Evolutionary conservation across 148 eudicot genomes (phyloP).

Genomic region (Arbutus unedo): DNA sequence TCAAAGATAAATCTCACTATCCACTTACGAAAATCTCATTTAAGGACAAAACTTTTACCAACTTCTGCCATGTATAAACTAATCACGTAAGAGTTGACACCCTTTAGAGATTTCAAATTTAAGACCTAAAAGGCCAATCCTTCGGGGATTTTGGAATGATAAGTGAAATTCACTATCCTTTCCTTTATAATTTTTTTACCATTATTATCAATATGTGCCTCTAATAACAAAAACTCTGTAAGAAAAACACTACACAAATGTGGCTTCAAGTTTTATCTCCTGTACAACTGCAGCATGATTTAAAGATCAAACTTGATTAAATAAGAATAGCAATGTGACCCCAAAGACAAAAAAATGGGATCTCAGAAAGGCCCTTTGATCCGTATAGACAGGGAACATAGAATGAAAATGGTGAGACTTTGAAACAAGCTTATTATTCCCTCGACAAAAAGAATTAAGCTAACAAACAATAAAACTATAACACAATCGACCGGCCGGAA

Average conservation of each 20-base stretch:
- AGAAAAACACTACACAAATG: too few relatives aligned
- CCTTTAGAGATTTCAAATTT: too few relatives aligned
- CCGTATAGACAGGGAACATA: neutral
- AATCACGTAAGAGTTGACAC: too few relatives aligned
- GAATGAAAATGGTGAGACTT: neutral
- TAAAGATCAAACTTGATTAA: neutral
- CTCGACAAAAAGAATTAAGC: slow-evolving; percentile 2
- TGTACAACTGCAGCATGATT: neutral
- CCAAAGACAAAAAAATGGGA: neutral
- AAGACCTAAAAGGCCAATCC: too few relatives aligned
- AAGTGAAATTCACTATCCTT: too few relatives aligned
- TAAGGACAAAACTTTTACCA: too few relatives aligned
- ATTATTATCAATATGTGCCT: neutral
- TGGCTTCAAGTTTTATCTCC: too few relatives aligned
- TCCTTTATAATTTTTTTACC: neutral
- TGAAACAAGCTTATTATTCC: neutral
- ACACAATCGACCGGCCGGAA: neutral
- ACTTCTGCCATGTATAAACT: too few relatives aligned
- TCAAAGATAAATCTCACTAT: too few relatives aligned
- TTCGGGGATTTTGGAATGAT: too few relatives aligned
- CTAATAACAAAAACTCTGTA: too few relatives aligned
- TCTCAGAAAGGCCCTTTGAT: neutral
- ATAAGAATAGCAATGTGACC: neutral
- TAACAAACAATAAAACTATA: neutral
- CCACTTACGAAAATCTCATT: too few relatives aligned